phyloP scores from a whole-genome alignment of 192 early-diverging fungal genomes.

The Podila horticola region DNA sequence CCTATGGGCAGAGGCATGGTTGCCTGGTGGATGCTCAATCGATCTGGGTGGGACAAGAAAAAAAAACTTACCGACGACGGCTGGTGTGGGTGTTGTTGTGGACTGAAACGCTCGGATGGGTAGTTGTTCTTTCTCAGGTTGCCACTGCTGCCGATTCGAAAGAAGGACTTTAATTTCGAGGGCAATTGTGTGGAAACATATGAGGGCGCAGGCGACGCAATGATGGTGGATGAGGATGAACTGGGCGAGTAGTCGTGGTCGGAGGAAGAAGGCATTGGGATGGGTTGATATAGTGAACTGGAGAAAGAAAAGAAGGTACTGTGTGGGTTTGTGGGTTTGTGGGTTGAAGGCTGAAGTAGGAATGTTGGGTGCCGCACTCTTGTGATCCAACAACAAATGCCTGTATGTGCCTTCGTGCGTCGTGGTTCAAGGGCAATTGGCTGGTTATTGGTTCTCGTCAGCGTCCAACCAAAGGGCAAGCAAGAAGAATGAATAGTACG shows the following conservation, averaged over 20 bases:
- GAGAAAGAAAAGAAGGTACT: no score
- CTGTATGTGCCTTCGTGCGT: no score
- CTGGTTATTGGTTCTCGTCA: no score
- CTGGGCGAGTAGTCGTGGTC: conserved; percentile 20
- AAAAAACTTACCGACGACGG: conserved; percentile 23
- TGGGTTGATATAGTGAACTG: no score
- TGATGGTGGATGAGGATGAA: conserved; percentile 47
- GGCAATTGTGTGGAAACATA: conserved; percentile 47
- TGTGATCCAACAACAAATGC: no score
- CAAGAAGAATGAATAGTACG: background rate
- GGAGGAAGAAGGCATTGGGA: background rate
- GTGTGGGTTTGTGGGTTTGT: background rate
- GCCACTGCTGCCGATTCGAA: conserved; percentile 39
- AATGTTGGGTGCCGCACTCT: background rate
- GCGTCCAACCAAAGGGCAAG: background rate
- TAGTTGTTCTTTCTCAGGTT: conserved; percentile 6
- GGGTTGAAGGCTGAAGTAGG: background rate
- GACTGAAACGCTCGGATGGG: conserved; percentile 1
- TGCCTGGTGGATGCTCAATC: background rate
- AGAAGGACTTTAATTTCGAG: conserved; percentile 56
- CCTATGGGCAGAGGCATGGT: background rate
- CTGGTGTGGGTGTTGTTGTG: conserved; percentile 5
- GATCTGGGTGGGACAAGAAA: background rate
- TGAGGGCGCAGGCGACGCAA: conserved; percentile 53
- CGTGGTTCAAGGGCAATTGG: no score